Base-by-base conservation (phyloP, 352 stramenopile species). In the Pythium dissimile region DNA sequence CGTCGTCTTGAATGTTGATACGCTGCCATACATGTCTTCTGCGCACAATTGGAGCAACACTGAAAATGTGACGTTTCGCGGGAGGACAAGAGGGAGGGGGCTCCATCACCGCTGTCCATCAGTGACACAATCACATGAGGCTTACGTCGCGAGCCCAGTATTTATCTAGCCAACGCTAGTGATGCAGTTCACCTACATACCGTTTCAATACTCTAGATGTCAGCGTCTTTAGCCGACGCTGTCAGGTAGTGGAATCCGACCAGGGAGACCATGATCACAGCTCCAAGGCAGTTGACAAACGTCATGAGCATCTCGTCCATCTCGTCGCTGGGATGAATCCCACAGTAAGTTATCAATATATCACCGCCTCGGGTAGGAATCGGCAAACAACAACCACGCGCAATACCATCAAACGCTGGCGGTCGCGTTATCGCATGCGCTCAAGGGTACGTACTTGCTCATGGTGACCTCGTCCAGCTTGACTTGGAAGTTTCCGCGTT, bases 231-330 rank as follows among this genome's bases (percentile, higher is more conserved):
- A 24, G 79, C 69, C 15, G 81, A 86, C 10, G 86, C 81, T 28
- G 83, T 92, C 46, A 95, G 78, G 64, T 94, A 95, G 69, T 95
- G 86, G 69, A 94, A 95, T 24, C 84, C 80, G 34, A 95, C 84
- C 21, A 95, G 70, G 28, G 83, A 92, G 21, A 95, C 69, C 82
- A 93, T 95, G 70, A 95, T 93, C 15, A 89, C 75, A 11, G 86
- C 79, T 53, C 86, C 86, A 35, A 95, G 71, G 62, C 73, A 88
- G 72, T 95, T 95, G 43, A 95, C 86, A 66, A 95, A 95, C 38
- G 75, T 80, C 86, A 95, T 95, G 39, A 95, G 66, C 64, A 77
- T 77, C 35, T 80, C 59, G 54, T 95, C 86, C 84, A 95, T 94
- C 70, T 94, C 82, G 48, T 94, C 71, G 71, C 86, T 95, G 57